Evolutionary conservation across 179 eudicot genomes (phyloP).

Genomic region (Beta corolliflora): DNA sequence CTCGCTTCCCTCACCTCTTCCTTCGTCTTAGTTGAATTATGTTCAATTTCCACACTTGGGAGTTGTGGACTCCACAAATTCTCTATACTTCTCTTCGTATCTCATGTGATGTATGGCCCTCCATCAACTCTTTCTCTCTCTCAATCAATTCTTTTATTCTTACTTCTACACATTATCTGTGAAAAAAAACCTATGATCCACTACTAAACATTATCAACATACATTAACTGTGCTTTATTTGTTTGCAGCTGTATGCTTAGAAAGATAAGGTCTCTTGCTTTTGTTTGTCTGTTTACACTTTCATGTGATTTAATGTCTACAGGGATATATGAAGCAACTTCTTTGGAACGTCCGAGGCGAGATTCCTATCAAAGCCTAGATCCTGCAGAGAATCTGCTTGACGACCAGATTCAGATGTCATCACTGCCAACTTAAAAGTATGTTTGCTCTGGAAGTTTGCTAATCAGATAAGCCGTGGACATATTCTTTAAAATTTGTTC

Average conservation of each 20-base stretch:
- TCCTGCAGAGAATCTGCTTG: constrained; percentile 61
- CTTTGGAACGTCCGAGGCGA: constrained; percentile 68
- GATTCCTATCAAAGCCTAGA: constrained; percentile 60
- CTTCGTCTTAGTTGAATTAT: no score
- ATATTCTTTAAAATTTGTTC: neutral
- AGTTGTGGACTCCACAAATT: no score
- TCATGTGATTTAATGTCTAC: constrained; percentile 22
- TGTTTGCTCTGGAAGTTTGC: constrained; percentile 20
- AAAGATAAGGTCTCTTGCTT: neutral
- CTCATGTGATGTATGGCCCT: no score
- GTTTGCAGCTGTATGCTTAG: neutral
- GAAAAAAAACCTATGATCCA: no score
- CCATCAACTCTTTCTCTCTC: no score
- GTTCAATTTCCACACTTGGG: no score
- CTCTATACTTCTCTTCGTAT: no score
- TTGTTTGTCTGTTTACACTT: neutral
- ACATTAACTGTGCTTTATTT: neutral
- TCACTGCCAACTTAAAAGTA: constrained; percentile 73
- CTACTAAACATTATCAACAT: no score
- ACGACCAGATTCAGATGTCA: constrained; percentile 71
- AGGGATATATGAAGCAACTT: constrained; percentile 95
- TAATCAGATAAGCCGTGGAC: constrained; percentile 7
- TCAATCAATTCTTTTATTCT: no score
- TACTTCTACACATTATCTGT: no score
- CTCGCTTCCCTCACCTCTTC: no score